Conservation (phyloP, 2,329 filamentous ascomycete genomes). For the Colletotrichum tanaceti region DNA sequence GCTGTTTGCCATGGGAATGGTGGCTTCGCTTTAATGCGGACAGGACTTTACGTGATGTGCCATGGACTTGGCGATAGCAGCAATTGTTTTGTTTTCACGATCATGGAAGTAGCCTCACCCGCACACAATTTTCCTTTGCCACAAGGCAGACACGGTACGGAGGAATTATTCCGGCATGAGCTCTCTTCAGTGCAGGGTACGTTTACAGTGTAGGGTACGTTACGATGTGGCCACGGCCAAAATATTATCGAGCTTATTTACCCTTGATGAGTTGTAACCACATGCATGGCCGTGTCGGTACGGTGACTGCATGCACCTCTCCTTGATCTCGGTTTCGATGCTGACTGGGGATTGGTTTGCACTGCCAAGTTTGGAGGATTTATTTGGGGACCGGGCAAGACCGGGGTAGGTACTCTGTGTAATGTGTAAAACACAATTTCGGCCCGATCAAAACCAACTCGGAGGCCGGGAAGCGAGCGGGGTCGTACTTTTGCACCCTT, state of each 20-base stretch:
- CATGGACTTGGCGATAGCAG: background rate
- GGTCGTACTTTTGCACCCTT: background rate
- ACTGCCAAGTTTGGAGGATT: background rate
- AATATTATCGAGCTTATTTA: no score
- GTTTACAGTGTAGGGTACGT: background rate
- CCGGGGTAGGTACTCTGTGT: no score
- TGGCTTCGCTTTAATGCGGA: constrained; percentile 42
- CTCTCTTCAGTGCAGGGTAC: background rate
- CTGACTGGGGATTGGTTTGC: no score
- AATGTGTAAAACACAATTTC: background rate
- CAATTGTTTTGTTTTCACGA: background rate
- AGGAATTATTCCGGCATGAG: background rate
- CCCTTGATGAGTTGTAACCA: background rate
- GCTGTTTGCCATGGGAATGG: constrained; percentile 42
- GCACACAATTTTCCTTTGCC: background rate
- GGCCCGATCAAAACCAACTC: background rate
- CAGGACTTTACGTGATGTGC: no score
- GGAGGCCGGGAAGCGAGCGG: background rate
- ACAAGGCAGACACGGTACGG: no score
- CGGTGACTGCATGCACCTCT: background rate
- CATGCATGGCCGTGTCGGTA: background rate
- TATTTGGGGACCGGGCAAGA: no score
- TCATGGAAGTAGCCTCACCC: background rate
- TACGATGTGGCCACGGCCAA: background rate
- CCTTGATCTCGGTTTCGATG: constrained; percentile 11